Conservation (phyloP, 768 basidiomycete genomes). For the Sporobolomyces pararoseus region DNA sequence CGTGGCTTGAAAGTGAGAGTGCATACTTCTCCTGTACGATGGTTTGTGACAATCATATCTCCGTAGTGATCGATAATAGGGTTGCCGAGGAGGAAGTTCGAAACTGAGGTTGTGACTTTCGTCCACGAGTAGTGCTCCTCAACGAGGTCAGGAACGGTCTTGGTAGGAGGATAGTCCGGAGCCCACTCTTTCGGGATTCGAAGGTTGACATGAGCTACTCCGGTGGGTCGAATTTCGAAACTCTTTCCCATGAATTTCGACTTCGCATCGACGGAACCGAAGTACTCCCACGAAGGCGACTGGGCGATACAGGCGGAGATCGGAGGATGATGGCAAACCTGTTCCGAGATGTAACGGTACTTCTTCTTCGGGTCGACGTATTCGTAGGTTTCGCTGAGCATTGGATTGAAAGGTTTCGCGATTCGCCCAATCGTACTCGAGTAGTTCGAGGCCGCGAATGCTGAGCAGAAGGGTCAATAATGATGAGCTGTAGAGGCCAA, state of each 20-base stretch:
- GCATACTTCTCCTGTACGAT: constrained; percentile 81
- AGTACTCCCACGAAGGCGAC: constrained; percentile 83
- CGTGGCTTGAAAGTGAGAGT: constrained; percentile 91
- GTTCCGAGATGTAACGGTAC: constrained; percentile 90
- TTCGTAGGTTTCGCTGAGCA: constrained; percentile 92
- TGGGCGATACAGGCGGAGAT: constrained; percentile 96
- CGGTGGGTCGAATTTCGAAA: constrained; percentile 93
- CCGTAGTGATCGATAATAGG: constrained; percentile 90
- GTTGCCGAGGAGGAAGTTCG: constrained; percentile 85
- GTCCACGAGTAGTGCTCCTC: constrained; percentile 93
- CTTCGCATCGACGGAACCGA: constrained; percentile 82
- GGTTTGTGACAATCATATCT: constrained; percentile 82
- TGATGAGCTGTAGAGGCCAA: too few species aligned
- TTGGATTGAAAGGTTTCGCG: constrained; percentile 95
- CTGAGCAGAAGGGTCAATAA: too few species aligned
- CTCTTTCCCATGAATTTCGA: constrained; percentile 95
- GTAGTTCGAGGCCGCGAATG: constrained; percentile 98
- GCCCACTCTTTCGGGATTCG: constrained; percentile 66
- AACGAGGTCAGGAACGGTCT: constrained; percentile 54
- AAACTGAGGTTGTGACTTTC: constrained; percentile 61
- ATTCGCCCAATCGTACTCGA: constrained; percentile 93
- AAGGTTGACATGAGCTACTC: constrained; percentile 84
- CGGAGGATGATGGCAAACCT: constrained; percentile 96
- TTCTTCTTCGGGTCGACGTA: constrained; percentile 80
- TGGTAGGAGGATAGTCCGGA: constrained; percentile 58